Evolutionary conservation across 257 asterid species (phyloP).

Genomic region (Leptodermis oblonga): DNA sequence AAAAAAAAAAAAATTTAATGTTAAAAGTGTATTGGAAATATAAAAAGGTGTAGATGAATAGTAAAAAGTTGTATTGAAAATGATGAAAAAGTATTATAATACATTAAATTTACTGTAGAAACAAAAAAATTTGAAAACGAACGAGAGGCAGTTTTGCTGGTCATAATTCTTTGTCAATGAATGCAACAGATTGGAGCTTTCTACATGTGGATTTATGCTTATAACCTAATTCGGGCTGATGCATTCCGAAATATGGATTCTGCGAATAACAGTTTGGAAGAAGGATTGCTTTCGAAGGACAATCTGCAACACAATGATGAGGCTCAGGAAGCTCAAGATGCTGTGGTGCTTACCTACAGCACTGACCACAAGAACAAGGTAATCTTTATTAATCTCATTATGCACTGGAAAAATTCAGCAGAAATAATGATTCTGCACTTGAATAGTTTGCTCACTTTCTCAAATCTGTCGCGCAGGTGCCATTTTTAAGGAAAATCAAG

Average conservation of each 20-base stretch:
- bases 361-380: constrained; percentile 14
- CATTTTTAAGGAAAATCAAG: constrained; percentile 10
- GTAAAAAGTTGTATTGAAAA: too few relatives aligned
- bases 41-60: too few relatives aligned
- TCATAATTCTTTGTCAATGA: background rate
- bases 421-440: background rate
- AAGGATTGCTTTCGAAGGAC: constrained; percentile 14
- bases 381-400: too few relatives aligned
- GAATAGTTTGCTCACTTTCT: background rate
- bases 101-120: too few relatives aligned
- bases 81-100: too few relatives aligned
- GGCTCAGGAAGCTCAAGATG: constrained; percentile 10
- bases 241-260: constrained; percentile 6
- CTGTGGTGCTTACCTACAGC: background rate
- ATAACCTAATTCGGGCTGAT: constrained; percentile 24
- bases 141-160: background rate
- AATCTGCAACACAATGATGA: background rate
- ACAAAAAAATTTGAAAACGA: background rate
- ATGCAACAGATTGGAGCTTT: constrained; percentile 29
- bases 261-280: constrained; percentile 6
- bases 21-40: too few relatives aligned
- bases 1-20: too few relatives aligned
- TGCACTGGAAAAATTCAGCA: background rate
- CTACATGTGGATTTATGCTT: constrained; percentile 32
- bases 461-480: constrained; percentile 15